Percentiles rank a stretch among this genome's conserved stretches.
phyloP scores from a whole-genome alignment of 2,329 filamentous ascomycete species.

The Fusarium pseudograminearum region DNA sequence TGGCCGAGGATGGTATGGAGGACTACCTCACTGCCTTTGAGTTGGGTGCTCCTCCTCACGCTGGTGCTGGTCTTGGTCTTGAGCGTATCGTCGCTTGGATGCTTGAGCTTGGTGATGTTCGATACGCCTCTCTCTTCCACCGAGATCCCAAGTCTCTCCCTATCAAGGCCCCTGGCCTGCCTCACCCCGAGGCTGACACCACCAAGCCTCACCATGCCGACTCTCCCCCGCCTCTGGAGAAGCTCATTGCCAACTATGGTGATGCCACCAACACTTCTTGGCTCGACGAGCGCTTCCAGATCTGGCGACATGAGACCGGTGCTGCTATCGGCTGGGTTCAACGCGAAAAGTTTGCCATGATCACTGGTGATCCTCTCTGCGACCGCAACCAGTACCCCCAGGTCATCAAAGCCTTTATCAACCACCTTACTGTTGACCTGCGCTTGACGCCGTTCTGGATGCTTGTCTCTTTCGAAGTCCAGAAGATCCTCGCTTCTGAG shows the following conservation, averaged over 20 bases:
- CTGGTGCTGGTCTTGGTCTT: conserved; percentile 88
- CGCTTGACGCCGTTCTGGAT: conserved; percentile 87
- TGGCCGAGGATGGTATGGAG: conserved; percentile 85
- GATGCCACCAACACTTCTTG: conserved; percentile 95
- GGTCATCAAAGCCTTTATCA: conserved; percentile 79
- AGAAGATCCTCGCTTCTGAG: conserved; percentile 82
- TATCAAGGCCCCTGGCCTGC: conserved; percentile 72
- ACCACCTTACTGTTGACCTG: conserved; percentile 76
- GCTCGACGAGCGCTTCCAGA: conserved; percentile 88
- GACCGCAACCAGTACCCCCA: conserved; percentile 80
- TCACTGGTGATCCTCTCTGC: conserved; percentile 89
- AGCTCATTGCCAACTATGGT: conserved; percentile 94
- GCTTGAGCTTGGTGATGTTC: conserved; percentile 88
- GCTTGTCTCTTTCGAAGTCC: conserved; percentile 81
- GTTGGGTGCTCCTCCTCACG: conserved; percentile 89
- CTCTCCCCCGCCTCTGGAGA: conserved; percentile 79
- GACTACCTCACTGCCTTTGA: conserved; percentile 92
- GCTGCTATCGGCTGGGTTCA: conserved; percentile 87
- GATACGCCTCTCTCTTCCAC: conserved; percentile 87
- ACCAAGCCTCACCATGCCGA: conserved; percentile 60
- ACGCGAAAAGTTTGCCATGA: conserved; percentile 81
- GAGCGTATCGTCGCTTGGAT: conserved; percentile 90
- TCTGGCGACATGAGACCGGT: conserved; percentile 88
- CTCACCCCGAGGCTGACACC: conserved; percentile 89
- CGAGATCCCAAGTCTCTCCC: conserved; percentile 91